phyloP scores from a whole-genome alignment of 2,329 filamentous ascomycete genomes.

The Ophiostoma fasciatum region DNA sequence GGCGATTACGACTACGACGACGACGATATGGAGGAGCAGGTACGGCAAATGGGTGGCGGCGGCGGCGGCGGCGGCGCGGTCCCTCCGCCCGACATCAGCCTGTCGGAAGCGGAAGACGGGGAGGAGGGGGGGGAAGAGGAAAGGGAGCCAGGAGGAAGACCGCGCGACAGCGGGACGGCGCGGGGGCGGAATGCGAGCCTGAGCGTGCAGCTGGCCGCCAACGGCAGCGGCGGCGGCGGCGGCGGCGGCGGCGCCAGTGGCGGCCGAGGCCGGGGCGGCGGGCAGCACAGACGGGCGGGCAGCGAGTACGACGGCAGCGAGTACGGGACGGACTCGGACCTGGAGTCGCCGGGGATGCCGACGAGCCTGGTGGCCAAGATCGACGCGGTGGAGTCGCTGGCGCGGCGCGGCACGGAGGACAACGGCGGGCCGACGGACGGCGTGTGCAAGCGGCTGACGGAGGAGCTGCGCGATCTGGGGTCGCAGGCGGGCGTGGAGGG shows the following conservation, averaged over 20 bases:
- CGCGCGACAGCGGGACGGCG: constrained; percentile 24
- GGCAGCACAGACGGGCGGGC: constrained; percentile 32
- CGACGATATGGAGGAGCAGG: constrained; percentile 17
- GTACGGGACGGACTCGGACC: constrained; percentile 57
- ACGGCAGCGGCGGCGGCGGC: neutral
- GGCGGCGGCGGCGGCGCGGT: no score
- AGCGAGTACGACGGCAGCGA: constrained; percentile 60
- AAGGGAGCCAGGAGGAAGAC: neutral
- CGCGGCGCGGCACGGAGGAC: constrained; percentile 48
- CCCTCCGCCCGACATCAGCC: constrained; percentile 23
- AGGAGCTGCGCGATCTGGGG: constrained; percentile 55
- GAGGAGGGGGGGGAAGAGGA: constrained; percentile 9
- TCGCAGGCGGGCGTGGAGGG: constrained; percentile 60
- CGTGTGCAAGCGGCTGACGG: constrained; percentile 53
- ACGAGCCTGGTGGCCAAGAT: constrained; percentile 53
- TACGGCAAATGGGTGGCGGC: neutral
- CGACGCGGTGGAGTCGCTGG: constrained; percentile 57
- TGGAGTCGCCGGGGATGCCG: constrained; percentile 54
- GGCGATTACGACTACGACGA: constrained; percentile 31
- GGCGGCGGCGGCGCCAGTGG: constrained; percentile 9
- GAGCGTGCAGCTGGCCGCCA: constrained; percentile 26
- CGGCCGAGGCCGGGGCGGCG: constrained; percentile 11
- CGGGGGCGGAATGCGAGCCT: constrained; percentile 22
- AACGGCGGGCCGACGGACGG: constrained; percentile 50
- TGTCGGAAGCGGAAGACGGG: constrained; percentile 14